A percentile compares a stretch with the other conserved stretches of the same genome.
Conservation (phyloP, 129 eudicot species). For the Erigeron canadensis region DNA sequence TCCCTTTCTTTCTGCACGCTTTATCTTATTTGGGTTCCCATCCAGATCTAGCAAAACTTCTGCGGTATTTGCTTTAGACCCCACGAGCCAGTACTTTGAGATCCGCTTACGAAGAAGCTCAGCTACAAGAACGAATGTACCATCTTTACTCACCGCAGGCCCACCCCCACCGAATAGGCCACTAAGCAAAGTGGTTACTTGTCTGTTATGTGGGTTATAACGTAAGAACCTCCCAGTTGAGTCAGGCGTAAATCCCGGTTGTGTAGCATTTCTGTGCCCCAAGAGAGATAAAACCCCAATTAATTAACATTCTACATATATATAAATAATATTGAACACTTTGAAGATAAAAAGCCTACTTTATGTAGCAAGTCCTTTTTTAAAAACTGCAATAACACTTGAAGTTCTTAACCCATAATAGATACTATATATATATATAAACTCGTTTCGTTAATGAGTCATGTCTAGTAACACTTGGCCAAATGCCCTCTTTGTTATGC, state of each 20-base stretch:
- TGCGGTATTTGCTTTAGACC: constrained; percentile 17
- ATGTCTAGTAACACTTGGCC: too few species aligned
- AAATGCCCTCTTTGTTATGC: too few species aligned
- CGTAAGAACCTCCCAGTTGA: constrained; percentile 25
- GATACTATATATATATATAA: too few species aligned
- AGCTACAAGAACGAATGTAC: constrained; percentile 30
- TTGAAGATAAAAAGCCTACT: too few species aligned
- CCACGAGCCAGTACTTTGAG: too few species aligned
- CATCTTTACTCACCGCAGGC: constrained; percentile 21
- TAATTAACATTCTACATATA: neutral
- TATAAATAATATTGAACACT: too few species aligned
- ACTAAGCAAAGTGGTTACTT: constrained; percentile 13
- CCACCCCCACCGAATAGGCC: constrained; percentile 33
- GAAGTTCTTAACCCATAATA: too few species aligned
- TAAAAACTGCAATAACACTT: too few species aligned
- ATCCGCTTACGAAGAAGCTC: neutral
- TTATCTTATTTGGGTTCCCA: constrained; percentile 25
- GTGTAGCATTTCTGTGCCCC: constrained; percentile 16
- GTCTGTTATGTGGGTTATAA: constrained; percentile 19
- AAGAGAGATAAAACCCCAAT: neutral
- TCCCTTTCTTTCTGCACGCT: neutral
- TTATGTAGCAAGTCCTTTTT: too few species aligned
- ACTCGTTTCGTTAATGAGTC: too few species aligned
- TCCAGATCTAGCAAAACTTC: constrained; percentile 8
- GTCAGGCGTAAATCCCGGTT: constrained; percentile 21